Evolutionary conservation across 495 filamentous ascomycete genomes (phyloP), one percentile per base, ranked within the genome.

Genomic region (Aspergillus sparsus): DNA sequence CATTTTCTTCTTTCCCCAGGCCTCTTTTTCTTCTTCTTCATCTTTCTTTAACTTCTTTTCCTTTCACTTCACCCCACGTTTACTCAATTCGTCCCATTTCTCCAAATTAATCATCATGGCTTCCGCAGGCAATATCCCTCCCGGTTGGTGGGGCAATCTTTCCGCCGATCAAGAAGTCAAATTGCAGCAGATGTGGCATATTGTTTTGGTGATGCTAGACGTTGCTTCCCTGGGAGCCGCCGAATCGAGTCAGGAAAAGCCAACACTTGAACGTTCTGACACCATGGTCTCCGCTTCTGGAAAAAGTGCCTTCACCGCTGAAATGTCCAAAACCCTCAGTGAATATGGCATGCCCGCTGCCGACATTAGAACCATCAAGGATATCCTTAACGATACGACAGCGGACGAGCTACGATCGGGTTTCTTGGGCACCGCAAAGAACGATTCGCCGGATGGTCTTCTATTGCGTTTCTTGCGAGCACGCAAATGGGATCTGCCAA

Each of bases 401-500:
- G 88, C 91, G 2, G 86, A 88, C 61, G 81, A 87, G 51, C 80
- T 98, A 55, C 83, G 92, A 21, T 73, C 80, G 16, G 87, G 90
- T 3, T 87, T 97, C 68, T 91, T 94, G 85, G 80, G 80, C 54
- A 92, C 93, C 84, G 82, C 91, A 42, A 97, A 97, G 78, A 88
- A 91, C 67, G 93, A 98, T 67, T 84, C 96, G 68, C 94, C 94
- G 0, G 94, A 98, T 71, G 89, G 82, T 1, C 77, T 98, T 44
- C 77, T 97, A n/a, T 78, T 97, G 46, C 88, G 94, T 16, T 98
- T 96, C 70, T 77, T 98, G 49, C 83, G 94, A 36, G 94, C 94
- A 15, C 82, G 94, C 32, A 98, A 98, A 71, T 98, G 94, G 94
- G 89, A 97, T 66, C 83, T 96, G 12, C 85, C 92, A 39, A 91